phyloP scores from a whole-genome alignment of 2,329 filamentous ascomycete genomes.

The Sporothrix dimorphospora region DNA sequence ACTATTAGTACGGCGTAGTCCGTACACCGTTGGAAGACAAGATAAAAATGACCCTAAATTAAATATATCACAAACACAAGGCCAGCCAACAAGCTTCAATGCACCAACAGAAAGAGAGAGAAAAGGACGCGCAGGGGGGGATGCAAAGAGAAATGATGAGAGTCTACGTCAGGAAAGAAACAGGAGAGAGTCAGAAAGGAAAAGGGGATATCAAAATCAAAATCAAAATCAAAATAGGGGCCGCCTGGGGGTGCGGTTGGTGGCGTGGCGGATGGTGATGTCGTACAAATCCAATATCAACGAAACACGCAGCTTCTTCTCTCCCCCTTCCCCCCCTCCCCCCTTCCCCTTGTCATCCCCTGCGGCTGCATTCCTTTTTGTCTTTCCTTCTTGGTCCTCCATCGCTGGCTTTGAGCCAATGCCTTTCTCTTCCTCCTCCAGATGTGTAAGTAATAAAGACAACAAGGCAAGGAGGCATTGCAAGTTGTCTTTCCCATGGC shows the following conservation, averaged over 20 bases:
- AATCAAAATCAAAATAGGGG: slow-evolving; percentile 3
- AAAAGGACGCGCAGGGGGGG: not conserved
- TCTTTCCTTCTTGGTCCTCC: not conserved
- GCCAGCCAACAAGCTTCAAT: not conserved
- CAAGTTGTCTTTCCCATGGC: not conserved
- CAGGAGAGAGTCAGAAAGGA: not conserved
- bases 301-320: slow-evolving; percentile 4
- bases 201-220: not conserved
- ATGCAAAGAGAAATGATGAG: slow-evolving; percentile 8
- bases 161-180: not conserved
- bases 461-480: not conserved
- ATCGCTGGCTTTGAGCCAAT: not conserved
- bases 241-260: not conserved
- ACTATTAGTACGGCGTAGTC: not conserved
- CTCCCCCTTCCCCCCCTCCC: not conserved
- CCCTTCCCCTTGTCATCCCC: not conserved
- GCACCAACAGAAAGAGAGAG: not conserved
- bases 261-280: slow-evolving; percentile 20
- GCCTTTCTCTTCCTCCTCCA: not conserved
- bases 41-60: not conserved
- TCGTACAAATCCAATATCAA: slow-evolving; percentile 22
- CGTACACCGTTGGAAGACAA: not conserved
- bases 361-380: not conserved
- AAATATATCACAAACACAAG: not conserved
- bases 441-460: not conserved